Conservation (phyloP, 208 protist species). For the Acanthamoeba royreba region DNA sequence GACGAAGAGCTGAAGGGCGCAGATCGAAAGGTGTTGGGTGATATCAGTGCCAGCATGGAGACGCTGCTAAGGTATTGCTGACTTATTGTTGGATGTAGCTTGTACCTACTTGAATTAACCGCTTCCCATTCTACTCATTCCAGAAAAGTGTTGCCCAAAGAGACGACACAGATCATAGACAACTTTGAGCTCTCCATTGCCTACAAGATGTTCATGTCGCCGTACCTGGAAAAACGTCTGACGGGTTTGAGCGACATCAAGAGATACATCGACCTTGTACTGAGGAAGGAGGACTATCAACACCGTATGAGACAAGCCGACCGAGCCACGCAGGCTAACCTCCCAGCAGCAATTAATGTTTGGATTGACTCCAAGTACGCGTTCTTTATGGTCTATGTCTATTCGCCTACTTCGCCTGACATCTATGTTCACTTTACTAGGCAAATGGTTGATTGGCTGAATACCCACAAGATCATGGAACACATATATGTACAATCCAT, state of each 20-base stretch:
- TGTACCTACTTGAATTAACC: background rate
- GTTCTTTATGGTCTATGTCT: background rate
- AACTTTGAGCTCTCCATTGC: conserved; percentile 41
- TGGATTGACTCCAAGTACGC: conserved; percentile 22
- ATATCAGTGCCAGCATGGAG: conserved; percentile 57
- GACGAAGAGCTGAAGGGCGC: conserved; percentile 67
- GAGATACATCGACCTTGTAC: background rate
- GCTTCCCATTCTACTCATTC: background rate
- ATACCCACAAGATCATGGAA: conserved; percentile 61
- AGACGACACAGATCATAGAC: background rate
- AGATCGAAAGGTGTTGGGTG: conserved; percentile 50
- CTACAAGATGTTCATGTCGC: conserved; percentile 65
- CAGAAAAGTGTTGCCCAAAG: background rate
- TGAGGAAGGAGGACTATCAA: conserved; percentile 55
- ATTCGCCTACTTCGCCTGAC: background rate
- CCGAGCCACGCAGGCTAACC: background rate
- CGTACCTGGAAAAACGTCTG: conserved; percentile 66
- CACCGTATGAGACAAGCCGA: background rate
- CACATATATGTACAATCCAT: conserved; percentile 56
- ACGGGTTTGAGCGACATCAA: conserved; percentile 68
- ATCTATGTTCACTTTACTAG: background rate
- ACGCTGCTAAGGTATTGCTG: background rate
- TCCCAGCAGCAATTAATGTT: background rate
- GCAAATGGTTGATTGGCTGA: conserved; percentile 61
- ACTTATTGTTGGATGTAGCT: background rate